A percentile compares a stretch with the other conserved stretches of the same genome.
Evolutionary conservation across 352 stramenopile genomes (phyloP).

Genomic region (Phytophthora sansomeana): DNA sequence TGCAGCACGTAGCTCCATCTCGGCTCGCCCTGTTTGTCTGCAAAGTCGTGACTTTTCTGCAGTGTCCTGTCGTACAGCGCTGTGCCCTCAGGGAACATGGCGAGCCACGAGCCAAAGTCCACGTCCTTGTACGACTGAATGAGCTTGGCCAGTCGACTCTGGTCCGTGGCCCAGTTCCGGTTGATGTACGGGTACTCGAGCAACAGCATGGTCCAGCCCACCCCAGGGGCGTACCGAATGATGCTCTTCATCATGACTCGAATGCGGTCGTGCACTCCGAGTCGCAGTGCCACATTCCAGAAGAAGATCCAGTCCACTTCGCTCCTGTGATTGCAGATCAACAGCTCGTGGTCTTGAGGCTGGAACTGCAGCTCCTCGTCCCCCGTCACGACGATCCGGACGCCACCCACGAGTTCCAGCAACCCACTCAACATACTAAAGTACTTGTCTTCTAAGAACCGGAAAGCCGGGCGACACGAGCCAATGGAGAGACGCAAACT

Average conservation of each 20-base stretch:
- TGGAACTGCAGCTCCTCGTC: slow-evolving; percentile 59
- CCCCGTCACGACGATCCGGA: slow-evolving; percentile 67
- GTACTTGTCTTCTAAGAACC: slow-evolving; percentile 56
- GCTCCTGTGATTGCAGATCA: slow-evolving; percentile 83
- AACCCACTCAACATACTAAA: slow-evolving; percentile 70
- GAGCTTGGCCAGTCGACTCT: slow-evolving; percentile 50
- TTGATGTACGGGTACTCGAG: slow-evolving; percentile 80
- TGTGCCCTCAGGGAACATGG: slow-evolving; percentile 86
- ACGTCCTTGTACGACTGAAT: slow-evolving; percentile 67
- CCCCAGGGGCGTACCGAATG: slow-evolving; percentile 64
- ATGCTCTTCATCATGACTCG: slow-evolving; percentile 84
- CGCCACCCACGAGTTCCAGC: slow-evolving; percentile 61
- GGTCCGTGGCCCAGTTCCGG: slow-evolving; percentile 75
- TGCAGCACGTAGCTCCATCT: slow-evolving; percentile 76
- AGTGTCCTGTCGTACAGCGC: slow-evolving; percentile 77
- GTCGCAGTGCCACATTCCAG: slow-evolving; percentile 74
- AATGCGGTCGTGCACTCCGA: slow-evolving; percentile 74
- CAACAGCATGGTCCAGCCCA: slow-evolving; percentile 75
- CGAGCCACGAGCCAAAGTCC: slow-evolving; percentile 59
- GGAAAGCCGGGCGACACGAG: slow-evolving; percentile 40
- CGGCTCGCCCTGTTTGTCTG: slow-evolving; percentile 49
- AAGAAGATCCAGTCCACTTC: slow-evolving; percentile 89
- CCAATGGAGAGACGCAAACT: slow-evolving; percentile 30
- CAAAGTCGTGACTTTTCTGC: slow-evolving; percentile 66
- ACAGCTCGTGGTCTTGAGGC: slow-evolving; percentile 53